Percentiles rank a stretch among this genome's conserved stretches.
phyloP scores from a whole-genome alignment of 148 eudicot genomes.

The Polygonum maritimum region DNA sequence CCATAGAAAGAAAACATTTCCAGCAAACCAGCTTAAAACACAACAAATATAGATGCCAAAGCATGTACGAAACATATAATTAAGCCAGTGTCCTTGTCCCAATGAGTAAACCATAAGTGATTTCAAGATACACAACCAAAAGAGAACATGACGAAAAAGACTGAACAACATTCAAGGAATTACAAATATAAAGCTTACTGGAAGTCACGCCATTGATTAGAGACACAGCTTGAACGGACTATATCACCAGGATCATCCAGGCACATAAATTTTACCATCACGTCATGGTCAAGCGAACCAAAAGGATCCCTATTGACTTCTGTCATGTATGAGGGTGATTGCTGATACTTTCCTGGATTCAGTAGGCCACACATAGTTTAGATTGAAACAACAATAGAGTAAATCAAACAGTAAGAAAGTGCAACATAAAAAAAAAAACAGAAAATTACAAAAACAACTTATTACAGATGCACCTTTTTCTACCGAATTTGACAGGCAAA shows the following conservation, averaged over 20 bases:
- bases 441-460: not conserved
- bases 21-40: not conserved
- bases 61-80: not conserved
- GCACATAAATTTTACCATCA: constrained; percentile 30
- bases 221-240: constrained; percentile 49
- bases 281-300: constrained; percentile 44
- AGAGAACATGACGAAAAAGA: not conserved
- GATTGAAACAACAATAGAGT: not conserved
- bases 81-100: not conserved
- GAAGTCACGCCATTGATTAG: constrained; percentile 52
- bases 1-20: not conserved
- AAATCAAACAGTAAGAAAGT: not conserved
- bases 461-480: not conserved
- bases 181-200: constrained; percentile 30
- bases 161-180: not conserved
- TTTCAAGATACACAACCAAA: constrained; percentile 1
- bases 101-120: not conserved
- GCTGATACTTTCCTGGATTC: not conserved
- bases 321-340: constrained; percentile 4
- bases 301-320: constrained; percentile 35
- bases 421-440: too few species aligned
- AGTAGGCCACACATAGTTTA: not conserved
- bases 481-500: too few species aligned
- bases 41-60: not conserved
- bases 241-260: constrained; percentile 71